These are phyloP conservation scores for Eucalyptus microcorys DNA, from an alignment of 345 rosid species.

Conservation along the genomic window DNA sequence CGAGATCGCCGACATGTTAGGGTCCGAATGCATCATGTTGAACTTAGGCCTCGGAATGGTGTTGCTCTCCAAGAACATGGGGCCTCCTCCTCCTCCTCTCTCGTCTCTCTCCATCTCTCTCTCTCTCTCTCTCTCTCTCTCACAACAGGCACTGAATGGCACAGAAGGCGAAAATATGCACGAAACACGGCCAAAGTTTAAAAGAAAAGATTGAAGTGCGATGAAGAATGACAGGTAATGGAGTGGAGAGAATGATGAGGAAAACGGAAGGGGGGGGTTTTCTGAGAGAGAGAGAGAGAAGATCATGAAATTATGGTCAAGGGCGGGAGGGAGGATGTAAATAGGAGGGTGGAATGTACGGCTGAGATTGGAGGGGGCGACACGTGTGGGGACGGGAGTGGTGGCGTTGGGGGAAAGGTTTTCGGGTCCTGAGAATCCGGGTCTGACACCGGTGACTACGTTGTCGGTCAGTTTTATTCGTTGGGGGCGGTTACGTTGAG, in stretches of 20 bases:
- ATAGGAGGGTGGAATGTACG: neutral
- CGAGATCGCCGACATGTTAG: neutral
- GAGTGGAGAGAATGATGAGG: neutral
- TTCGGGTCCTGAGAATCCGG: neutral
- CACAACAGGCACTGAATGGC: neutral
- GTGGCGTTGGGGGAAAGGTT: neutral
- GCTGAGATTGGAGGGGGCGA: neutral
- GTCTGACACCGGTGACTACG: neutral
- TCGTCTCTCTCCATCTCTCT: neutral
- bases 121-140: neutral
- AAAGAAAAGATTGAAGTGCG: neutral
- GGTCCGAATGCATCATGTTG: slow-evolving; percentile 20
- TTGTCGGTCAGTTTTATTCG: neutral
- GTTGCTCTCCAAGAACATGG: slow-evolving; percentile 5
- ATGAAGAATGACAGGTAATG: neutral
- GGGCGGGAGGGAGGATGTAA: neutral
- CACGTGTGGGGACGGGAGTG: neutral
- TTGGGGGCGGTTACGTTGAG: neutral
- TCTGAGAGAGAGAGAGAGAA: neutral
- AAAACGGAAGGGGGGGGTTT: slow-evolving; percentile 10
- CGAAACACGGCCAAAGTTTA: neutral
- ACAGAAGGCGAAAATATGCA: neutral
- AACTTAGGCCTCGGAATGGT: slow-evolving; percentile 13
- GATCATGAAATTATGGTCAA: neutral
- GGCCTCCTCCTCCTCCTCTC: neutral